phyloP scores from a whole-genome alignment of 495 filamentous ascomycete genomes.

The Penicillium pulvis region DNA sequence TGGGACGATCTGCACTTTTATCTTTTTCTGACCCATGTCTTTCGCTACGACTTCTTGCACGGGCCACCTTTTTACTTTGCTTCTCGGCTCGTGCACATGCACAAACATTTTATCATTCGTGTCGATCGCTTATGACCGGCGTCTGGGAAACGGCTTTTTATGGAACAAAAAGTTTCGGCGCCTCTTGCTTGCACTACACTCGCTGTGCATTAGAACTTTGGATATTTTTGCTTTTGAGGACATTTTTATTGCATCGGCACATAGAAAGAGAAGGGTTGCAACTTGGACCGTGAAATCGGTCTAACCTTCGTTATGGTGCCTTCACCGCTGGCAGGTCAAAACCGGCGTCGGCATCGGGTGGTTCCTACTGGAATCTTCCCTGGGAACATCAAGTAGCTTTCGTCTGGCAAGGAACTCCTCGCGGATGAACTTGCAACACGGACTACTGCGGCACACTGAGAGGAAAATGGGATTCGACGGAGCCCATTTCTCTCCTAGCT shows the following conservation, averaged over 20 bases:
- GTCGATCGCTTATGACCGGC: conserved; percentile 52
- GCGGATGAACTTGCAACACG: not conserved
- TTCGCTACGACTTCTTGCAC: conserved; percentile 44
- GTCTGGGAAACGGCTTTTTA: conserved; percentile 33
- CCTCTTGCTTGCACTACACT: conserved; percentile 45
- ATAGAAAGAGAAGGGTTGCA: conserved; percentile 38
- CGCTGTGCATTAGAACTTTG: conserved; percentile 44
- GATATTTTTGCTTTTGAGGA: conserved; percentile 27
- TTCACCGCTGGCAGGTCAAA: conserved; percentile 26
- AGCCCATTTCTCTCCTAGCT: not conserved
- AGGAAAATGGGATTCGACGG: conserved; percentile 16
- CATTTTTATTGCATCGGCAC: conserved; percentile 44
- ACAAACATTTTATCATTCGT: conserved; percentile 46
- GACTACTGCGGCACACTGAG: conserved; percentile 5
- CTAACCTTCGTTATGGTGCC: conserved; percentile 19
- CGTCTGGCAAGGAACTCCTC: conserved; percentile 1
- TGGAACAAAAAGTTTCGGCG: conserved; percentile 37
- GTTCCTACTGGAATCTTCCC: not conserved
- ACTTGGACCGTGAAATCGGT: conserved; percentile 12
- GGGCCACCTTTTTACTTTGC: conserved; percentile 33
- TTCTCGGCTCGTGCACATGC: conserved; percentile 40
- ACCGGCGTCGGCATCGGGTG: conserved; percentile 17
- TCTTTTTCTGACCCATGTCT: conserved; percentile 42
- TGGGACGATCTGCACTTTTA: conserved; percentile 20
- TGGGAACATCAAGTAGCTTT: conserved; percentile 8